Percentiles rank a stretch among this genome's conserved stretches.
phyloP scores from a whole-genome alignment of 305 asterid species.

The Lippia alba region DNA sequence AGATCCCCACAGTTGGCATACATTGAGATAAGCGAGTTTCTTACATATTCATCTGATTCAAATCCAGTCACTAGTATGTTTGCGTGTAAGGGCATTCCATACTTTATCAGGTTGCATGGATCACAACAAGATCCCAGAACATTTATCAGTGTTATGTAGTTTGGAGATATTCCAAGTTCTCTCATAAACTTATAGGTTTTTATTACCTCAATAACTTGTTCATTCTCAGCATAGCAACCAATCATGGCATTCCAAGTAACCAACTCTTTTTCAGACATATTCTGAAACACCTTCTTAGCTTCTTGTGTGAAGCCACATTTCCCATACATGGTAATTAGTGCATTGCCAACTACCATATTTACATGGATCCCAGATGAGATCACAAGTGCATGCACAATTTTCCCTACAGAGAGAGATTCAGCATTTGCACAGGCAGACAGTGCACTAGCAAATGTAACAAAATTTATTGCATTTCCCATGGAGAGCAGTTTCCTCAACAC shows the following conservation, averaged over 20 bases:
- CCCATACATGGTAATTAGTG: constrained; percentile 84
- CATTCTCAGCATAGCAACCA: constrained; percentile 71
- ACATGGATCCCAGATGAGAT: constrained; percentile 58
- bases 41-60: constrained; percentile 66
- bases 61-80: constrained; percentile 56
- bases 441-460: constrained; percentile 77
- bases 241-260: constrained; percentile 89
- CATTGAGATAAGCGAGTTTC: constrained; percentile 82
- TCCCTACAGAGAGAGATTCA: constrained; percentile 62
- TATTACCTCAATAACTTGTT: constrained; percentile 54
- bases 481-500: constrained; percentile 52
- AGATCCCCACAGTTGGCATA: constrained; percentile 87
- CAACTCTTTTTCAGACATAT: constrained; percentile 68
- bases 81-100: constrained; percentile 77
- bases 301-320: constrained; percentile 64
- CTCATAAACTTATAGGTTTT: constrained; percentile 62
- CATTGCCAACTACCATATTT: constrained; percentile 78
- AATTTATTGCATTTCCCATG: constrained; percentile 49
- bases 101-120: constrained; percentile 52
- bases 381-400: constrained; percentile 61
- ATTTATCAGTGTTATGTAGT: constrained; percentile 75
- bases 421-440: constrained; percentile 71
- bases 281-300: constrained; percentile 61
- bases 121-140: constrained; percentile 71
- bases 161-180: constrained; percentile 50